Percentiles rank a stretch among this genome's conserved stretches.
Evolutionary conservation across 768 basidiomycete genomes (phyloP).

Genomic region (Pleurotus eryngii): DNA sequence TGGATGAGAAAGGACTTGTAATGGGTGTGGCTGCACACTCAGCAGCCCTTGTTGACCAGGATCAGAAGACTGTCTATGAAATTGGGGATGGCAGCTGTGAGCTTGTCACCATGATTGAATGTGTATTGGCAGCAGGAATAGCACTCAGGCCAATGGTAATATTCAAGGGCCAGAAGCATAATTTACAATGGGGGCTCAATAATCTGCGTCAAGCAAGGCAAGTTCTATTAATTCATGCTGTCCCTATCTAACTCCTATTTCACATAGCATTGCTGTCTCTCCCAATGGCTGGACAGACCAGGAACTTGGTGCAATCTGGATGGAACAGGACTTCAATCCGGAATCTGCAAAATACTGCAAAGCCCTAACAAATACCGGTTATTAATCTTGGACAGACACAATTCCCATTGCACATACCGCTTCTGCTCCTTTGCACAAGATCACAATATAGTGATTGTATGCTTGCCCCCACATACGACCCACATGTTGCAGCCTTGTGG

Average conservation of each 20-base stretch:
- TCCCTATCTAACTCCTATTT: background rate
- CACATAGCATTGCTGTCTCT: slow-evolving; percentile 14
- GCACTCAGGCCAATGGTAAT: slow-evolving; percentile 1
- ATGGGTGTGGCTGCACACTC: slow-evolving; percentile 18
- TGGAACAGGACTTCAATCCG: slow-evolving; percentile 19
- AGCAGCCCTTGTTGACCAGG: slow-evolving; percentile 16
- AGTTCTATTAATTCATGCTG: background rate
- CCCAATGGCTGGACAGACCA: slow-evolving; percentile 26
- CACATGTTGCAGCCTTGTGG: slow-evolving; percentile 33
- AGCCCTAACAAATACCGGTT: slow-evolving; percentile 13
- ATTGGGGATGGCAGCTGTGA: slow-evolving; percentile 29
- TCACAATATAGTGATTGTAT: slow-evolving; percentile 27
- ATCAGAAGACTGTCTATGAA: slow-evolving; percentile 16
- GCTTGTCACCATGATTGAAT: slow-evolving; percentile 40
- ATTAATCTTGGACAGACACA: slow-evolving; percentile 23
- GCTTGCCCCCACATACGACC: slow-evolving; percentile 34
- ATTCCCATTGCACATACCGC: slow-evolving; percentile 13
- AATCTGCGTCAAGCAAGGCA: slow-evolving; percentile 17
- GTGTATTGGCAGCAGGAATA: slow-evolving; percentile 32
- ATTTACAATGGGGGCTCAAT: slow-evolving; percentile 11
- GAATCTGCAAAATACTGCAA: slow-evolving; percentile 7
- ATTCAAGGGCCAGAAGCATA: slow-evolving; percentile 9
- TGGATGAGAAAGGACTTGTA: slow-evolving; percentile 30
- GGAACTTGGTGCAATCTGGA: slow-evolving; percentile 19
- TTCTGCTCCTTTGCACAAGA: slow-evolving; percentile 17